These are phyloP conservation scores for Aureobasidium sp. DNA, from an alignment of 2,329 filamentous ascomycete genomes.

Conservation along the genomic window DNA sequence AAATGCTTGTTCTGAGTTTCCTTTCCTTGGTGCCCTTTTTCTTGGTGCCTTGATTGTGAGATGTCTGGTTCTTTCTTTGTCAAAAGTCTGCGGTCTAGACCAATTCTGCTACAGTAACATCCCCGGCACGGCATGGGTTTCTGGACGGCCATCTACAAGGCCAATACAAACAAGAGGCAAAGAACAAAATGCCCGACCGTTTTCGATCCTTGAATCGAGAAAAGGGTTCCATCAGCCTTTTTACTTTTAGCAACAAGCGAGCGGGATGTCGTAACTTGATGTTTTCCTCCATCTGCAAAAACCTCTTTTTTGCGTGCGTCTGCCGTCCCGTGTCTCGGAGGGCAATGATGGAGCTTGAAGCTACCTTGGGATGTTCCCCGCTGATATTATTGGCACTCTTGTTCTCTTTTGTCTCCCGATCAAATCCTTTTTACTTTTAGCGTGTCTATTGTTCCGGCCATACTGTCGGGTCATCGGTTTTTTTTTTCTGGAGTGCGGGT, in stretches of 20 bases:
- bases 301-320: too few species aligned
- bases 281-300: not conserved
- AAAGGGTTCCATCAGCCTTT: not conserved
- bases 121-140: too few species aligned
- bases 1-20: not conserved
- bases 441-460: constrained; percentile 6
- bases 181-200: not conserved
- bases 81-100: not conserved
- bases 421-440: not conserved
- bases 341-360: not conserved
- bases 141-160: too few species aligned
- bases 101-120: not conserved
- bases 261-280: not conserved
- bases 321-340: constrained; percentile 5
- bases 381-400: too few species aligned
- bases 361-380: not conserved
- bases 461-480: not conserved
- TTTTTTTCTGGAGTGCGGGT: too few species aligned
- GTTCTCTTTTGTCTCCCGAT: too few species aligned
- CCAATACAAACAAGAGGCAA: not conserved
- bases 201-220: not conserved
- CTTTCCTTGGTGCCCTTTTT: too few species aligned
- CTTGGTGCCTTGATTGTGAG: too few species aligned
- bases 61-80: not conserved
- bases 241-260: too few species aligned